Evolutionary conservation across 164 flowering plant species (phyloP).

Genomic region (Stephania japonica): DNA sequence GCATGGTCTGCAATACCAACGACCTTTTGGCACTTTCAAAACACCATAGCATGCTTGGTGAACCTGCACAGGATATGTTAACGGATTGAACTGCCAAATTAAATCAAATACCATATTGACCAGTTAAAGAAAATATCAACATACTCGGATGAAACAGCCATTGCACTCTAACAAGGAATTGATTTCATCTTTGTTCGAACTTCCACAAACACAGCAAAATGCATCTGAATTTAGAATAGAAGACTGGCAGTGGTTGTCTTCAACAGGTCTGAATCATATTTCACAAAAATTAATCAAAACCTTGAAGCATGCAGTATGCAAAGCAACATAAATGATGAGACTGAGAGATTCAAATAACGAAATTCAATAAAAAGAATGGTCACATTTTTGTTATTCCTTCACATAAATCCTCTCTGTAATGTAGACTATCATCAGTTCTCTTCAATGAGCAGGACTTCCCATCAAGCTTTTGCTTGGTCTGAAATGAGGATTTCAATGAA

Average conservation of each 20-base stretch:
- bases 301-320: background rate
- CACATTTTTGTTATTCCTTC: constrained; percentile 23
- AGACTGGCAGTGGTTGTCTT: constrained; percentile 17
- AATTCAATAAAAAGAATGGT: constrained; percentile 13
- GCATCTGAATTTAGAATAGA: constrained; percentile 25
- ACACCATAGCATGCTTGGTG: constrained; percentile 71
- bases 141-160: constrained; percentile 44
- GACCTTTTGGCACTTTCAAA: constrained; percentile 46
- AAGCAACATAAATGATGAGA: background rate
- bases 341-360: background rate
- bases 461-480: constrained; percentile 10
- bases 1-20: constrained; percentile 58
- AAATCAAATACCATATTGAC: background rate
- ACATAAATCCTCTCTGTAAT: constrained; percentile 1
- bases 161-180: constrained; percentile 46
- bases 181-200: constrained; percentile 37
- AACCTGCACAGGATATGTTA: constrained; percentile 31
- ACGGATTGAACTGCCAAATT: constrained; percentile 2
- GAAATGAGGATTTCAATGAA: constrained; percentile 14
- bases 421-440: constrained; percentile 15
- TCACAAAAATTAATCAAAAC: background rate
- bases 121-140: constrained; percentile 7
- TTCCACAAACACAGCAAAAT: constrained; percentile 59
- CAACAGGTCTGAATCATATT: constrained; percentile 24
- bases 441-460: constrained; percentile 9